Base-by-base conservation (phyloP, 192 early-diverging fungal species). In the Jimgerdemannia lactiflua region DNA sequence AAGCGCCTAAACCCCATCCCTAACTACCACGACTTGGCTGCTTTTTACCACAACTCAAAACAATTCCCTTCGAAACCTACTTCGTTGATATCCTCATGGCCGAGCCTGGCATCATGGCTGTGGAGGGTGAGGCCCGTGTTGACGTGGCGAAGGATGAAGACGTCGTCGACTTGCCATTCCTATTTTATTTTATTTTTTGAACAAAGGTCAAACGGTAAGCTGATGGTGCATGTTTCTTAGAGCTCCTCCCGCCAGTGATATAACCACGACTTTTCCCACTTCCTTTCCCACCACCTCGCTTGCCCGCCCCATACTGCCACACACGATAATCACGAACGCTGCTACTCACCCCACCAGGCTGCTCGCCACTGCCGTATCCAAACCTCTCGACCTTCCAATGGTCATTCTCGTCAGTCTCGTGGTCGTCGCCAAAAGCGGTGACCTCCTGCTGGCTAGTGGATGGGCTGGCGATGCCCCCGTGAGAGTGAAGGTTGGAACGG, bases 401-500 rank as follows among this genome's bases (percentile, higher is more conserved):
- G 72, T 89, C 88, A 75, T 89, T 89, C 72, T 84, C 77, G 65
- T 89, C 88, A 14, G 79, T 85, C n/a, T 54, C 49, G 39, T 70
- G 42, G 65, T 85, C 79, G 71, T 88, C 81, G 43, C 88, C 88
- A 70, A 79, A 87, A 17, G 81, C 84, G 8, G 86, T 86, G 18
- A 85, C 83, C 78, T 89, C 88, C 73, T 89, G 87, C 77, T 89
- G 88, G 39, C 83, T 83, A 14, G 84, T 86, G 59, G 67, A 72
- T 18, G 86, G 79, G 54, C 82, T 81, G 19, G 42, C 74, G 75
- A 78, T 82, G 70, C 79, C 83, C 29, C 78, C 79, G 81, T 89
- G 88, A 66, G 88, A 89, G 72, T 89, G 88, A 65, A 89, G 64
- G 70, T 89, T 86, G 19, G 75, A 68, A 9, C 87, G 83, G 64